phyloP scores from a whole-genome alignment of 176 grass and related monocot species.

The Eremochloa ophiuroides region DNA sequence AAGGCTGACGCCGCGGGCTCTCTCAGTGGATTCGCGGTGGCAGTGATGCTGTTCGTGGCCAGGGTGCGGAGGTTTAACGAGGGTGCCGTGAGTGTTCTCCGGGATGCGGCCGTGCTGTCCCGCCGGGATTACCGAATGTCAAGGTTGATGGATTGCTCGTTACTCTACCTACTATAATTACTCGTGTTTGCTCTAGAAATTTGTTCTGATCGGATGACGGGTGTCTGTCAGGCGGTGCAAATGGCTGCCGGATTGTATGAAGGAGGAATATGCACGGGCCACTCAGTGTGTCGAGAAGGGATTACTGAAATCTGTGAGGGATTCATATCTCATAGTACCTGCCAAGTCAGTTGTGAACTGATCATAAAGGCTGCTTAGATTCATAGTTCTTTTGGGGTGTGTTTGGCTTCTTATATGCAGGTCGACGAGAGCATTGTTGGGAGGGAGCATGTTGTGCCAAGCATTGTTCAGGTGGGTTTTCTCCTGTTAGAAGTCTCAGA shows the following conservation, averaged over 20 bases:
- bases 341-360: neutral
- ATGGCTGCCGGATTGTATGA: conserved; percentile 65
- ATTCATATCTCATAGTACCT: conserved; percentile 15
- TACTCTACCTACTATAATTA: neutral
- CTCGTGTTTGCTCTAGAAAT: neutral
- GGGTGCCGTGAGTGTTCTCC: conserved; percentile 46
- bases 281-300: conserved; percentile 56
- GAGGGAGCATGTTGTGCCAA: conserved; percentile 68
- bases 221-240: conserved; percentile 59
- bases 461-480: conserved; percentile 80
- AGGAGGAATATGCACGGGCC: conserved; percentile 50
- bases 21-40: conserved; percentile 65
- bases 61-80: conserved; percentile 67
- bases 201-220: conserved; percentile 16
- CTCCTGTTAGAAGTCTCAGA: conserved; percentile 57
- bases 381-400: neutral
- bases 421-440: conserved; percentile 62
- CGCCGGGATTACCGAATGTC: conserved; percentile 52
- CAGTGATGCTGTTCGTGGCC: conserved; percentile 71
- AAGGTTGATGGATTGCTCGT: conserved; percentile 38
- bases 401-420: conserved; percentile 44
- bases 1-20: conserved; percentile 46
- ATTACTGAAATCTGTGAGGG: conserved; percentile 70
- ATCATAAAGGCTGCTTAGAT: neutral
- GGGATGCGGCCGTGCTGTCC: conserved; percentile 33